These are phyloP conservation scores for Kazachstania psychrophila DNA, from an alignment of 805 yeast genomes.

Conservation along the genomic window DNA sequence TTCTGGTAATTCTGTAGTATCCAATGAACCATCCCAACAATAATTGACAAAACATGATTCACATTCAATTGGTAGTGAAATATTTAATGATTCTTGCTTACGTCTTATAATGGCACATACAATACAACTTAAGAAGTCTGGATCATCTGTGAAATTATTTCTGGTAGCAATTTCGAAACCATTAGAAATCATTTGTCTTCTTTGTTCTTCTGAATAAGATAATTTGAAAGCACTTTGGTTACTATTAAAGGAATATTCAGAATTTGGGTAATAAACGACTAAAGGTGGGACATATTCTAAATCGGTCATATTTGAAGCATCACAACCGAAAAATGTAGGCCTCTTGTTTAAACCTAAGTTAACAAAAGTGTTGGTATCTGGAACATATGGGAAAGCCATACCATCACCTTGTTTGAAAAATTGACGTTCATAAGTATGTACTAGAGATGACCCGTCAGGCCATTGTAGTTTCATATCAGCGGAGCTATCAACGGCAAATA, in stretches of 20 bases:
- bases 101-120: constrained; percentile 79
- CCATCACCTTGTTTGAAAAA: constrained; percentile 45
- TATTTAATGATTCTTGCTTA: constrained; percentile 57
- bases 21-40: constrained; percentile 50
- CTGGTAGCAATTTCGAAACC: constrained; percentile 66
- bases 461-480: constrained; percentile 52
- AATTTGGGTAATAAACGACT: constrained; percentile 68
- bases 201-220: constrained; percentile 49
- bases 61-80: constrained; percentile 60
- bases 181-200: constrained; percentile 52
- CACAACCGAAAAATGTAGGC: constrained; percentile 82
- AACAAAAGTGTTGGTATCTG: constrained; percentile 54
- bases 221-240: constrained; percentile 66
- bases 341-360: constrained; percentile 50
- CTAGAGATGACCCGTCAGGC: constrained; percentile 62
- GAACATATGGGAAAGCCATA: constrained; percentile 71
- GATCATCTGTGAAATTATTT: constrained; percentile 56
- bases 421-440: constrained; percentile 50
- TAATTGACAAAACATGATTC: constrained; percentile 56
- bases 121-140: constrained; percentile 63
- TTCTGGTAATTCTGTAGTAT: constrained; percentile 26
- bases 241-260: constrained; percentile 53
- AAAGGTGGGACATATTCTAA: constrained; percentile 57
- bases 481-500: constrained; percentile 58
- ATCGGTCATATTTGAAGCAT: constrained; percentile 52